Evolutionary conservation across 108 stramenopile species (phyloP).

Genomic region (Nitzschia palea): DNA sequence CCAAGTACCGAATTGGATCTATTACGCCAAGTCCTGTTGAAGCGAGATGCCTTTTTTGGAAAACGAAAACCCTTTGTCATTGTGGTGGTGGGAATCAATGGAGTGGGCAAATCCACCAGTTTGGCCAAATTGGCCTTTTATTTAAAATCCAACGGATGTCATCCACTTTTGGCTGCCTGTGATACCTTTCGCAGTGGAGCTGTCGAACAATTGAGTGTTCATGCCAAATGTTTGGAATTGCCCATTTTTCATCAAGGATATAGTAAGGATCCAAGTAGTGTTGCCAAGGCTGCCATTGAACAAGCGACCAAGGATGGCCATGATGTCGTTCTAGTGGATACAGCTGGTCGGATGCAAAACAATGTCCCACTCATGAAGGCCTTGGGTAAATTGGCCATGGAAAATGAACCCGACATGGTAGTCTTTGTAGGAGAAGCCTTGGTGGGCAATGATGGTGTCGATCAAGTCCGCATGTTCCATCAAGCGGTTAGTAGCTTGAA

Average conservation of each 20-base stretch:
- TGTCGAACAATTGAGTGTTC: slow-evolving; percentile 94
- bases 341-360: slow-evolving; percentile 98
- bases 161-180: slow-evolving; percentile 89
- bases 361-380: slow-evolving; percentile 96
- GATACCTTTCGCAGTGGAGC: slow-evolving; percentile 99
- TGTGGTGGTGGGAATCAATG: slow-evolving; percentile 96
- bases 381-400: slow-evolving; percentile 86
- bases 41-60: slow-evolving; percentile 47
- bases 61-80: slow-evolving; percentile 79
- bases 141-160: slow-evolving; percentile 75
- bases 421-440: slow-evolving; percentile 97
- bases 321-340: slow-evolving; percentile 96
- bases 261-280: slow-evolving; percentile 89
- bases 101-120: slow-evolving; percentile 90
- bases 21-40: slow-evolving; percentile 58
- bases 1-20: slow-evolving; percentile 57
- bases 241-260: slow-evolving; percentile 95
- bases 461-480: slow-evolving; percentile 95
- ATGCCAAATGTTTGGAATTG: slow-evolving; percentile 87
- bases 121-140: slow-evolving; percentile 92
- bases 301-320: slow-evolving; percentile 74
- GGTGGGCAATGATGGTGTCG: slow-evolving; percentile 97
- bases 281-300: slow-evolving; percentile 87
- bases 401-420: slow-evolving; percentile 90
- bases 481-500: slow-evolving; percentile 77